Evolutionary conservation across 371 early-diverging fungal species (phyloP), one percentile per base, ranked within the genome.

Genomic region (Saksenaea oblongispora): DNA sequence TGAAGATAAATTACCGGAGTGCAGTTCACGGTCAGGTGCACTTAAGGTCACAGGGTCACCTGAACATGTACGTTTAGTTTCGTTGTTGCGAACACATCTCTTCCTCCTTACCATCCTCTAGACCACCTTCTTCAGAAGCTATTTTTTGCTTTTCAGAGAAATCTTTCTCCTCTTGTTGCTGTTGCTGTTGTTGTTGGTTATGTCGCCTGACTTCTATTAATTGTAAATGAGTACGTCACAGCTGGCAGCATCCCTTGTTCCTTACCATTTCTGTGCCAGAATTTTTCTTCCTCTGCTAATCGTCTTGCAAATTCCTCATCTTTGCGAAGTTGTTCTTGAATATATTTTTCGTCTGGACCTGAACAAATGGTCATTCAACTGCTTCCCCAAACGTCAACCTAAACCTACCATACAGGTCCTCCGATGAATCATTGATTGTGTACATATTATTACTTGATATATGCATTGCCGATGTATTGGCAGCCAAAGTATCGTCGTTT

Each of bases 401-500:
- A 41, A 18, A 13, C 14, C 13, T 47, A 47, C 51, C 51, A 47
- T 47, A 47, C 10, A 47, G 22, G 22, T 47, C 51, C 51, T 47
- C 51, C 5, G 22, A 26, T 5, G 51, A 47, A 47, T 47, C 51
- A 10, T 24, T 53, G 3, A 74, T 59, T 73, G 63, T 36, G 74
- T 66, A 62, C 78, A 78, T 1, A 61, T 78, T 77, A 47, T 75
- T 72, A 34, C 78, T 79, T 13, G 82, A 82, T 34, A 82, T 64
- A 53, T 69, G 75, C 39, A 82, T 61, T n/a, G 79, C 82, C 7
- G 82, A 73, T 59, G 76, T 73, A 59, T 79, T 79, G 24, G 75
- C 77, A 15, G 74, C 67, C 47, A 82, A 66, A 34, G 76, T 61
- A 54, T 81, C 78, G 55, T 78, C 79, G 1, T 70, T 76, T 22